These are phyloP conservation scores for Arabis alpina DNA, from an alignment of 345 rosid species.

Conservation along the genomic window DNA sequence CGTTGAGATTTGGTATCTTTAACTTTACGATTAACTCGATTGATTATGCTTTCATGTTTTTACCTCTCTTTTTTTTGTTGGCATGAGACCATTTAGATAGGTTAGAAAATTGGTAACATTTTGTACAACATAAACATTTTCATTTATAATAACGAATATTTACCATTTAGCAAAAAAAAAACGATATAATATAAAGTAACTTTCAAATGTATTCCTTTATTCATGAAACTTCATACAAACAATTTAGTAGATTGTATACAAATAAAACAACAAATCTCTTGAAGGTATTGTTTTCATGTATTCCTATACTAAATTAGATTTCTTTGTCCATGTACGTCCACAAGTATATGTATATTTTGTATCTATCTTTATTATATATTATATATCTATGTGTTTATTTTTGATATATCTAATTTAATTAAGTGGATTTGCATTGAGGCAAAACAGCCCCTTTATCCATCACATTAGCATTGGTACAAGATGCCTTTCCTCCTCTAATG, in stretches of 20 bases:
- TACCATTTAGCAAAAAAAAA: background rate
- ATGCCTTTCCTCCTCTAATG: slow-evolving; percentile 49
- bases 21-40: no score
- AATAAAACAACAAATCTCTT: background rate
- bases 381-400: slow-evolving; percentile 18
- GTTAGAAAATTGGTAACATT: no score
- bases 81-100: no score
- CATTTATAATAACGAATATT: no score
- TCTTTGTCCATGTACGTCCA: slow-evolving; percentile 21
- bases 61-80: no score
- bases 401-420: background rate
- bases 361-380: background rate
- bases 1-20: no score
- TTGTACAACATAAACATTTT: no score
- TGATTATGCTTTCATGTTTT: no score
- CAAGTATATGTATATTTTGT: slow-evolving; percentile 19
- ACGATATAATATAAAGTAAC: background rate
- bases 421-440: slow-evolving; percentile 52
- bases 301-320: slow-evolving; percentile 5
- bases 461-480: slow-evolving; percentile 59
- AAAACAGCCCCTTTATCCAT: slow-evolving; percentile 52
- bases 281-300: slow-evolving; percentile 18
- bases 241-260: slow-evolving; percentile 17
- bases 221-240: background rate
- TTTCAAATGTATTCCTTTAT: background rate